Base-by-base conservation (phyloP, 208 protist genomes). In the Wallacemonas sp. region DNA sequence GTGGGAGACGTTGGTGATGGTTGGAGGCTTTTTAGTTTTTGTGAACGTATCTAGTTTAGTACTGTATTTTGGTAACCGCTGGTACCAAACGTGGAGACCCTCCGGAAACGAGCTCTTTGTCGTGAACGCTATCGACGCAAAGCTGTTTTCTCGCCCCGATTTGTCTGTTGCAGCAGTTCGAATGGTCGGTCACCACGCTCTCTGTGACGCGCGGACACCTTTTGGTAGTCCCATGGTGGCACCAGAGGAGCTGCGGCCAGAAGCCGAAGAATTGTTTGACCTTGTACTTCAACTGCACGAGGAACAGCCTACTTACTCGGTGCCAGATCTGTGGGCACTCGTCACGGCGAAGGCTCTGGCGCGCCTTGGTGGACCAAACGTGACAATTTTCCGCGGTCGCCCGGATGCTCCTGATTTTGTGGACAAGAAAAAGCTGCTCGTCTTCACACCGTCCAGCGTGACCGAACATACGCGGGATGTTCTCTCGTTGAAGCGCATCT, bases 281-380 rank as follows among this genome's bases (percentile, higher is more conserved):
- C 80, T 91, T 68, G 76, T 96, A 21, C 62, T 78, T 49, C 53
- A 86, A 6, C 62, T 93, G 21, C 82, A 90, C 53, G 47, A 56
- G 26, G 79, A 90, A 42, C 78, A 93, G 49, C 84, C 84, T 0
- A 77, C 65, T 42, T 90, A 81, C 47, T 85, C 80, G 22, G 80
- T 96, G 45, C 84, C 90, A 1, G 90, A 96, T 73, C 65, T 96
- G 26, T 96, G 90, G 88, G 72, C 85, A 0, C 71, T 96, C 58
- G 62, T 91, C 8, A 88, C 83, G 0, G 60, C 77, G 12, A 93
- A 93, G 60, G 87, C 87, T 1, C 61, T 93, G 42, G 76, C 84
- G 3, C 78, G 86, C 12, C 68, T 96, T 24, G 88, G 90, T 28
- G 90, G 90, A 2, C 90, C 90, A 1, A 82, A 76, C 36, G 75